A percentile compares a stretch with the other conserved stretches of the same genome.
Evolutionary conservation across 2,329 filamentous ascomycete genomes (phyloP).

Genomic region (Cercospora sp.): DNA sequence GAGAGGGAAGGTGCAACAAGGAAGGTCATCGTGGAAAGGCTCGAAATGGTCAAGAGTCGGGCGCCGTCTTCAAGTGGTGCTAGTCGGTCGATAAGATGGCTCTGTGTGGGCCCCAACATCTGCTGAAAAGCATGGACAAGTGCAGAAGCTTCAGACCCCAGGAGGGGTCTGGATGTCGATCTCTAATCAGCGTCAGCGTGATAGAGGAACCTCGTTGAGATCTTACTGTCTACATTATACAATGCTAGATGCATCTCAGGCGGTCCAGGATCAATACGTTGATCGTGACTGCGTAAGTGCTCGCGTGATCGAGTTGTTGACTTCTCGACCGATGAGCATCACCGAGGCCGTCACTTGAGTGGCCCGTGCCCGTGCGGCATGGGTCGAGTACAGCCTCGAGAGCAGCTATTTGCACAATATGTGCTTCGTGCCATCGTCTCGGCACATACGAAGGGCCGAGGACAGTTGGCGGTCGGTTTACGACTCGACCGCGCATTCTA

Average conservation of each 20-base stretch:
- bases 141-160: too few relatives aligned
- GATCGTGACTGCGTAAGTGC: neutral
- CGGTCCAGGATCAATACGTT: neutral
- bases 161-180: neutral
- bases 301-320: neutral
- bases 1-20: constrained; percentile 88
- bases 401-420: neutral
- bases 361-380: too few relatives aligned
- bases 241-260: neutral
- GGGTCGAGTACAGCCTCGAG: neutral
- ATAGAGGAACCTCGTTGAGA: neutral
- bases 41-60: constrained; percentile 92
- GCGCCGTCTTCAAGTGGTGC: constrained; percentile 98
- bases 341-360: neutral
- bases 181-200: neutral
- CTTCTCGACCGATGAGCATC: neutral
- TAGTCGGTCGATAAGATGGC: constrained; percentile 42
- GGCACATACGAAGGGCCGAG: neutral
- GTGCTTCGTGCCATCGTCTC: neutral
- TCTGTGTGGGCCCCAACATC: neutral
- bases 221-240: neutral
- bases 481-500: neutral
- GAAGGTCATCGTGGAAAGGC: constrained; percentile 93
- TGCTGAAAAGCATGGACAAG: neutral
- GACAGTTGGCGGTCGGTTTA: neutral